Evolutionary conservation across 257 asterid species (phyloP).

Genomic region (Solanum tarijense): DNA sequence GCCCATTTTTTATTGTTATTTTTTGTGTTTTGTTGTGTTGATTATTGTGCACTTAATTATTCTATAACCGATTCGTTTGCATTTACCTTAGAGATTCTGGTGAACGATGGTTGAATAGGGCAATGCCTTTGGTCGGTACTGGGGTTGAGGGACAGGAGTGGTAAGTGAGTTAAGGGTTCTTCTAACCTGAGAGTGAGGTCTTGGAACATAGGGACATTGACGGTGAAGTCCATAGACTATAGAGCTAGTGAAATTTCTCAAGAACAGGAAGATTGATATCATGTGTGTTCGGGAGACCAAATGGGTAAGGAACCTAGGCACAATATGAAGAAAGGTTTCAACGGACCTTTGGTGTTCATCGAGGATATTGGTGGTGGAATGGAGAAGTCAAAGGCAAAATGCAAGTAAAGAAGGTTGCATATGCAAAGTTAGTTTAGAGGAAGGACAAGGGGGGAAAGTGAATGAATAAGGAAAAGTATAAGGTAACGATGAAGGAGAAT

Average conservation of each 20-base stretch:
- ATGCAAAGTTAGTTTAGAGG: not conserved
- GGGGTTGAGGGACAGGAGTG: not conserved
- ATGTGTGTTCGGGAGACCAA: not conserved
- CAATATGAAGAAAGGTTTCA: not conserved
- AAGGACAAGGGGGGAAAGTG: not conserved
- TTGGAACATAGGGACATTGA: not conserved
- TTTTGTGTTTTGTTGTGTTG: not conserved
- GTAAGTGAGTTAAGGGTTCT: not conserved
- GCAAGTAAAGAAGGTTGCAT: not conserved
- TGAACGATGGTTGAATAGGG: not conserved
- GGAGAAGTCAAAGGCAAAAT: not conserved
- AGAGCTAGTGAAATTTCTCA: not conserved
- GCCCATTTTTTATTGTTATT: not conserved
- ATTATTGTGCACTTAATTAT: not conserved
- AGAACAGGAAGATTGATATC: not conserved
- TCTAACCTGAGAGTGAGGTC: not conserved
- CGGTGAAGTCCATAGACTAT: not conserved
- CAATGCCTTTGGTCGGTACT: not conserved
- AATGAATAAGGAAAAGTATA: not conserved
- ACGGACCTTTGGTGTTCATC: not conserved
- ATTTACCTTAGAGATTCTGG: not conserved
- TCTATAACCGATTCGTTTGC: not conserved
- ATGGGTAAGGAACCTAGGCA: not conserved
- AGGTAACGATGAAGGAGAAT: not conserved
- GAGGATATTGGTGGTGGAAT: not conserved